Conservation (phyloP, 2,329 filamentous ascomycete genomes). For the Juglanconis oblonga region DNA sequence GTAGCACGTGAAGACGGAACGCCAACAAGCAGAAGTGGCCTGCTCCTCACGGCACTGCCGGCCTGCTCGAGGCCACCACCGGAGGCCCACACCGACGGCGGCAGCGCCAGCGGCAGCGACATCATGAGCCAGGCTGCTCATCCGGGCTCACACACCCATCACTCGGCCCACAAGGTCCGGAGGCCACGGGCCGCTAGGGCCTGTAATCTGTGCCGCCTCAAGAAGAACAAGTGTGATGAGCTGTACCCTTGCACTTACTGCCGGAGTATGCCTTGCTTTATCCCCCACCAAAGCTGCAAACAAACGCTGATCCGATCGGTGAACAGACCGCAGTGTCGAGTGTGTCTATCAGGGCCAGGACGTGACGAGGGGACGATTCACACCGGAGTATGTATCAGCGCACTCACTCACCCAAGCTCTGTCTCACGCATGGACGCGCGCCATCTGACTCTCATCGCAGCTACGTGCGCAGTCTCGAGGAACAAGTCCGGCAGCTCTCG, state of each 20-base stretch:
- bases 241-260: constrained; percentile 36
- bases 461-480: constrained; percentile 22
- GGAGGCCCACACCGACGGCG: neutral
- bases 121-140: constrained; percentile 4
- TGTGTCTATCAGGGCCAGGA: constrained; percentile 29
- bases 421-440: neutral
- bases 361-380: constrained; percentile 20
- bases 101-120: neutral
- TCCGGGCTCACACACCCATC: constrained; percentile 6
- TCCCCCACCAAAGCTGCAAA: too few relatives aligned
- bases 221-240: constrained; percentile 49
- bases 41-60: too few relatives aligned
- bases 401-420: neutral
- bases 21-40: too few relatives aligned
- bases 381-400: constrained; percentile 20
- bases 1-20: too few relatives aligned
- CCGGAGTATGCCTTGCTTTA: constrained; percentile 32
- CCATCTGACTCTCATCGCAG: constrained; percentile 15
- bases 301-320: neutral
- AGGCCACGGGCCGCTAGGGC: constrained; percentile 41
- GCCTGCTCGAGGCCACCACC: too few relatives aligned
- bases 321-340: constrained; percentile 22
- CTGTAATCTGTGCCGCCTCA: constrained; percentile 42
- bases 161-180: constrained; percentile 18
- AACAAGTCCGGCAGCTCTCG: constrained; percentile 13